Conservation (phyloP, 1,284 basidiomycete genomes). For the Apiotrichum domesticum region DNA sequence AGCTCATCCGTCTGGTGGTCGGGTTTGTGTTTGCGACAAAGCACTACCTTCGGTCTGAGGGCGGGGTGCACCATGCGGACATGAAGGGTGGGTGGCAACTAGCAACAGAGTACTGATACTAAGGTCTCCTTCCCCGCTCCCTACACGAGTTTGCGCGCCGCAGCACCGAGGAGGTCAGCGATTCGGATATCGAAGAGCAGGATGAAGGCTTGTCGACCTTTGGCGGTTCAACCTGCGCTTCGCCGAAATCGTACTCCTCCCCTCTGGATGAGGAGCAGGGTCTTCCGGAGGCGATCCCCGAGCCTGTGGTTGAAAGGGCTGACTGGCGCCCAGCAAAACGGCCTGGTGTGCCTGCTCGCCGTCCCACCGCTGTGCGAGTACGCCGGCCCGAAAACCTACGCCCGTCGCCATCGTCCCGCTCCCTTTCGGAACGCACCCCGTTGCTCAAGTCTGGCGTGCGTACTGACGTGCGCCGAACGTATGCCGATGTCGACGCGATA, state of each 20-base stretch:
- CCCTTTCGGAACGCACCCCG: constrained; percentile 33
- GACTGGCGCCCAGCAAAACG: not conserved
- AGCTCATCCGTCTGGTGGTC: constrained; percentile 62
- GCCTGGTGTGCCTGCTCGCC: constrained; percentile 17
- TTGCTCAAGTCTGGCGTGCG: constrained; percentile 43
- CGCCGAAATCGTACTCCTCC: constrained; percentile 7
- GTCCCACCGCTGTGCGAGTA: constrained; percentile 39
- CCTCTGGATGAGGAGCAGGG: constrained; percentile 5
- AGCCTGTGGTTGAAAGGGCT: too few relatives aligned
- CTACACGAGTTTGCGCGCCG: constrained; percentile 22
- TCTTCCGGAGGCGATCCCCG: too few relatives aligned
- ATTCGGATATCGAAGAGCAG: not conserved
- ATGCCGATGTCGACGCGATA: constrained; percentile 10
- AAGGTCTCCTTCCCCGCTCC: constrained; percentile 31
- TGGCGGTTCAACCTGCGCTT: constrained; percentile 2
- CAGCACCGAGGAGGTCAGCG: not conserved
- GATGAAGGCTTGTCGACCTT: not conserved
- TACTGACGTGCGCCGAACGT: constrained; percentile 29
- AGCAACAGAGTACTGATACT: not conserved
- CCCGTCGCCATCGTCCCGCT: too few relatives aligned
- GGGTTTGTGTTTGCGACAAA: constrained; percentile 40
- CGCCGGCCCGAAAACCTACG: not conserved
- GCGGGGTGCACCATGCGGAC: constrained; percentile 41
- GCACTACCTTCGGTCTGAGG: constrained; percentile 43
- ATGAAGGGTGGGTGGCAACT: constrained; percentile 27